Evolutionary conservation across 2,329 filamentous ascomycete species (phyloP), one percentile per base, ranked within the genome.

Genomic region (Colletotrichum horii): DNA sequence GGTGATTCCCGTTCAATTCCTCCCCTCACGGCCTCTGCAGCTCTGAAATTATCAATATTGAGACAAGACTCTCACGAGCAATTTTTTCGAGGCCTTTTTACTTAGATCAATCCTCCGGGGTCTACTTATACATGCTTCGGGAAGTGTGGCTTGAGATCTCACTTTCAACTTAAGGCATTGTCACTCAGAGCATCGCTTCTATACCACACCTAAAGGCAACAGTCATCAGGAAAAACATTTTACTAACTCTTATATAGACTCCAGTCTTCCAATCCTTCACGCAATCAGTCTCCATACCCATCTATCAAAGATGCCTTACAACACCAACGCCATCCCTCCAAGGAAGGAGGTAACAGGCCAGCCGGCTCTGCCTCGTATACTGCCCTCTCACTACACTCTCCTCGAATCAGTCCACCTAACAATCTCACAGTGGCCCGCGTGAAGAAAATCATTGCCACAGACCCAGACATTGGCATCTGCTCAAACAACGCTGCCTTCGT

Each of bases 401-500:
- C 22, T 30, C 15, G 6, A 26, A 14, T 2, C 22, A 55, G 56
- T 34, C 61, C 62, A 64, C 70, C 70, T 76, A 5, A 79, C 75
- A 52, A 36, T 75, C 66, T 66, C 52, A 24, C 78, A 98, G 97
- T 98, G 71, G 95, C 97, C 22, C 92, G 97, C 80, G 95, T 99
- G 75, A 98, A 98, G 87, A 98, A 98, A 87, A 98, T 99, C 83
- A 95, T 99, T 76, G 91, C 92, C 65, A 91, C 95, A 74, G 97
- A 99, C 84, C 92, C 95, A 58, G 96, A 98, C 77, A 94, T 98
- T 77, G 89, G 88, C 77, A 91, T 94, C 82, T 98, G 95, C 84
- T 98, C 96, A 62, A 98, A 96, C 84, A 98, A 98, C 82, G 96
- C 96, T 70, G 94, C 96, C 24, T 98, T 98, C 83, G 93, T 96